These are phyloP conservation scores for Ustilago sp. DNA, from an alignment of 1,284 basidiomycete genomes.

Conservation along the genomic window DNA sequence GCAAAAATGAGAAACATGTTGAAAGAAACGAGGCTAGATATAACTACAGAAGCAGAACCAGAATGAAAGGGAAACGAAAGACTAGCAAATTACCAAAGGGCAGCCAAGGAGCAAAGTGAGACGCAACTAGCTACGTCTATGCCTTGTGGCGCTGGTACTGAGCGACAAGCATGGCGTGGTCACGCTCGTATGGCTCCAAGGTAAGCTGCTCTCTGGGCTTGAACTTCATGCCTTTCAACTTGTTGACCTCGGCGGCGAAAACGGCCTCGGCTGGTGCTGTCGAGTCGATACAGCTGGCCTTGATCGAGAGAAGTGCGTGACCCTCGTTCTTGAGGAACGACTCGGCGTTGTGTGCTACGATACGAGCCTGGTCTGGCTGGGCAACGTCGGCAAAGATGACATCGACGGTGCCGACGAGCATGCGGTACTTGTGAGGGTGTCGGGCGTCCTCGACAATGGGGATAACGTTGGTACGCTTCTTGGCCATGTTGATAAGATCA, in stretches of 20 bases:
- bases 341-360: conserved; percentile 88
- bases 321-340: conserved; percentile 96
- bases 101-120: background rate
- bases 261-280: conserved; percentile 89
- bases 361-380: conserved; percentile 92
- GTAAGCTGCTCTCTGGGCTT: conserved; percentile 90
- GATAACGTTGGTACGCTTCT: conserved; percentile 99
- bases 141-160: conserved; percentile 66
- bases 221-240: conserved; percentile 75
- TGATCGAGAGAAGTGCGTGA: conserved; percentile 96
- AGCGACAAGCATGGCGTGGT: conserved; percentile 67
- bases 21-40: conserved; percentile 44
- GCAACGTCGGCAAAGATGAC: conserved; percentile 90
- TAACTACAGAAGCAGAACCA: conserved; percentile 54
- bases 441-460: conserved; percentile 98
- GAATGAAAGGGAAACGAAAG: conserved; percentile 21
- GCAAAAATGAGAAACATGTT: conserved; percentile 37
- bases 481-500: conserved; percentile 99
- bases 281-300: conserved; percentile 99
- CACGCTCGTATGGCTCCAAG: conserved; percentile 70
- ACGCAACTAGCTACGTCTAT: conserved; percentile 11
- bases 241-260: conserved; percentile 89
- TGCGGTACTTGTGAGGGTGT: conserved; percentile 74
- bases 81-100: background rate
- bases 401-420: conserved; percentile 67